Percentiles rank a stretch among this genome's conserved stretches.
phyloP scores from a whole-genome alignment of 805 yeast species.

The Nakazawaea sp. region DNA sequence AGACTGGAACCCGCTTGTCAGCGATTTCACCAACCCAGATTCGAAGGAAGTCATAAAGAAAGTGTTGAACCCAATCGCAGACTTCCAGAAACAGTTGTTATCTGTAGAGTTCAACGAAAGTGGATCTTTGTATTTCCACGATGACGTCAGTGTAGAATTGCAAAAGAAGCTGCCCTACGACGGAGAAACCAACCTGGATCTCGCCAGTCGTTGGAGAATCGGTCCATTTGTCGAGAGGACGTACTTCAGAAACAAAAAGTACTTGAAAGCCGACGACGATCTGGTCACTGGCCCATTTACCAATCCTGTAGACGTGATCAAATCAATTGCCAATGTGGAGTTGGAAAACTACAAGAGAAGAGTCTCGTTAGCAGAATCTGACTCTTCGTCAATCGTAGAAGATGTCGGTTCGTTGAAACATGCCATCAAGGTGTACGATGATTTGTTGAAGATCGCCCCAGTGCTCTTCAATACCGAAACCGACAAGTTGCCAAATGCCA shows the following conservation, averaged over 20 bases:
- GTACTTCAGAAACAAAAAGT: slow-evolving; percentile 62
- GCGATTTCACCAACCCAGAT: slow-evolving; percentile 46
- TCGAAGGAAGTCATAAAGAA: slow-evolving; percentile 43
- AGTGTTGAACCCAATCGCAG: slow-evolving; percentile 70
- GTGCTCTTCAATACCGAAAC: slow-evolving; percentile 49
- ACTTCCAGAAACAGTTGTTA: slow-evolving; percentile 50
- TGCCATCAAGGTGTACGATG: slow-evolving; percentile 55
- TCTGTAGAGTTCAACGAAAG: slow-evolving; percentile 56
- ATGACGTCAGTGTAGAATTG: slow-evolving; percentile 47
- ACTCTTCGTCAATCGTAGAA: slow-evolving; percentile 38
- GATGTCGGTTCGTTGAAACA: slow-evolving; percentile 34
- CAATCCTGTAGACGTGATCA: slow-evolving; percentile 56
- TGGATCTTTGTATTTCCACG: slow-evolving; percentile 78
- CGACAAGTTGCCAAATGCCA: slow-evolving; percentile 52
- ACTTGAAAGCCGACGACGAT: slow-evolving; percentile 42
- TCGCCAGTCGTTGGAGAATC: slow-evolving; percentile 72
- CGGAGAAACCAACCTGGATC: slow-evolving; percentile 49
- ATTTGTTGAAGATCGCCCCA: slow-evolving; percentile 50
- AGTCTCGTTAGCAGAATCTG: slow-evolving; percentile 48
- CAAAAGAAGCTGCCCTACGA: slow-evolving; percentile 44
- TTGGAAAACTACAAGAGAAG: slow-evolving; percentile 51
- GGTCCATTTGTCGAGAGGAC: slow-evolving; percentile 85
- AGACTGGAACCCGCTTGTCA: slow-evolving; percentile 79
- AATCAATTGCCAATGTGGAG: slow-evolving; percentile 60
- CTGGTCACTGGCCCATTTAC: slow-evolving; percentile 76